Evolutionary conservation across 1,284 basidiomycete species (phyloP).

Genomic region (Melanopsichium pennsylvanicum): DNA sequence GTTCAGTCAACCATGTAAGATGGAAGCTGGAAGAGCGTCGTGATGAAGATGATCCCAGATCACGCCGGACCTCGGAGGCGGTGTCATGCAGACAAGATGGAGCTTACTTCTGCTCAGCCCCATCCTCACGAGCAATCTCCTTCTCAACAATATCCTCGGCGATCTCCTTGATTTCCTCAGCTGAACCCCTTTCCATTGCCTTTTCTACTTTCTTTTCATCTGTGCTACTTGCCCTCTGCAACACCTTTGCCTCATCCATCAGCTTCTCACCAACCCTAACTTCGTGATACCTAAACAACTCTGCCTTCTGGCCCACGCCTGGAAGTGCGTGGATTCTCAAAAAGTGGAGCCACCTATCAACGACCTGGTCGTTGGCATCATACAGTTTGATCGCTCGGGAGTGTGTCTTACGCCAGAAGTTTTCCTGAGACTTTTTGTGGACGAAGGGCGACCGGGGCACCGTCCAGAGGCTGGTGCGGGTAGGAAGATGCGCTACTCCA

Average conservation of each 20-base stretch:
- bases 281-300: conserved; percentile 71
- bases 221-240: conserved; percentile 15
- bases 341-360: conserved; percentile 84
- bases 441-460: conserved; percentile 86
- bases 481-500: conserved; percentile 76
- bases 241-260: conserved; percentile 39
- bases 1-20: too few species aligned
- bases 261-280: conserved; percentile 29
- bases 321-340: conserved; percentile 79
- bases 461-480: conserved; percentile 82
- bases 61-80: too few species aligned
- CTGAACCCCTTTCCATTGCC: conserved; percentile 3
- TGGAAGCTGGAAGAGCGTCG: too few species aligned
- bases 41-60: too few species aligned
- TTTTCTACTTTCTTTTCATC: not conserved
- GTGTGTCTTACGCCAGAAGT: conserved; percentile 86
- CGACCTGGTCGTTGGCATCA: conserved; percentile 81
- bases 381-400: conserved; percentile 87
- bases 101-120: conserved; percentile 17
- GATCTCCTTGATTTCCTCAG: conserved; percentile 35
- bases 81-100: too few species aligned
- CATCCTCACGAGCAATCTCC: conserved; percentile 31
- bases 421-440: conserved; percentile 95
- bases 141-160: conserved; percentile 42
- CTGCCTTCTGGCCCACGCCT: conserved; percentile 85